These are phyloP conservation scores for Gnomoniopsis smithogilvyi DNA, from an alignment of 2,329 filamentous ascomycete genomes.

Conservation along the genomic window DNA sequence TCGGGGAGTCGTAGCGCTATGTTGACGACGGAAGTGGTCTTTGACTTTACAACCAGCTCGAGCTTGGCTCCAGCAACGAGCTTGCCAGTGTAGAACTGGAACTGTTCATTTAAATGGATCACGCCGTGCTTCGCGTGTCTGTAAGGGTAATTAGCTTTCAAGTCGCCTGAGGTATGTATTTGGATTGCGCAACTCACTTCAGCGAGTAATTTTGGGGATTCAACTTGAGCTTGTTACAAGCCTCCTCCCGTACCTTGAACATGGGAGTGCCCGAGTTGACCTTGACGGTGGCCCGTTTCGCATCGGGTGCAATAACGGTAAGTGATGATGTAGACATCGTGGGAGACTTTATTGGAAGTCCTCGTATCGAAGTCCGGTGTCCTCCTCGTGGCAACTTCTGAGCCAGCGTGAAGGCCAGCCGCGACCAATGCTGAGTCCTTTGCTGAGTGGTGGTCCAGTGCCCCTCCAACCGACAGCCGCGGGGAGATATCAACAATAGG, in stretches of 20 bases:
- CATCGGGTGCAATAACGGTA: slow-evolving; percentile 77
- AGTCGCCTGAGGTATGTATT: too few relatives aligned
- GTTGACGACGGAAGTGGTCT: slow-evolving; percentile 79
- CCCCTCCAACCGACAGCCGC: not conserved
- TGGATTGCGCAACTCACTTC: slow-evolving; percentile 55
- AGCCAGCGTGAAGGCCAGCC: not conserved
- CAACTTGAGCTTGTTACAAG: slow-evolving; percentile 77
- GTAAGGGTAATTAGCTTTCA: not conserved
- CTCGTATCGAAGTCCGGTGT: not conserved
- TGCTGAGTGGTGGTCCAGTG: not conserved
- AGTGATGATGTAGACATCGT: slow-evolving; percentile 75
- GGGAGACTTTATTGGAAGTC: not conserved
- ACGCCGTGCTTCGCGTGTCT: slow-evolving; percentile 75
- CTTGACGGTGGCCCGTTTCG: slow-evolving; percentile 77
- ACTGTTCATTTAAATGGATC: slow-evolving; percentile 80
- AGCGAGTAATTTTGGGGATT: slow-evolving; percentile 72
- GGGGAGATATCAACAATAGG: not conserved
- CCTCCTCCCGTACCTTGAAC: slow-evolving; percentile 81
- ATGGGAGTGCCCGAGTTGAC: slow-evolving; percentile 78
- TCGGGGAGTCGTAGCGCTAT: slow-evolving; percentile 84
- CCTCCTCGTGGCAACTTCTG: not conserved
- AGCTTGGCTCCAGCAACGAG: slow-evolving; percentile 84
- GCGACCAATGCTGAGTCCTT: not conserved
- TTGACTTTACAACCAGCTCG: slow-evolving; percentile 83
- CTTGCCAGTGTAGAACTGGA: slow-evolving; percentile 54